phyloP scores from a whole-genome alignment of 1,284 basidiomycete species.

The Pseudomicrostroma phylloplanum region DNA sequence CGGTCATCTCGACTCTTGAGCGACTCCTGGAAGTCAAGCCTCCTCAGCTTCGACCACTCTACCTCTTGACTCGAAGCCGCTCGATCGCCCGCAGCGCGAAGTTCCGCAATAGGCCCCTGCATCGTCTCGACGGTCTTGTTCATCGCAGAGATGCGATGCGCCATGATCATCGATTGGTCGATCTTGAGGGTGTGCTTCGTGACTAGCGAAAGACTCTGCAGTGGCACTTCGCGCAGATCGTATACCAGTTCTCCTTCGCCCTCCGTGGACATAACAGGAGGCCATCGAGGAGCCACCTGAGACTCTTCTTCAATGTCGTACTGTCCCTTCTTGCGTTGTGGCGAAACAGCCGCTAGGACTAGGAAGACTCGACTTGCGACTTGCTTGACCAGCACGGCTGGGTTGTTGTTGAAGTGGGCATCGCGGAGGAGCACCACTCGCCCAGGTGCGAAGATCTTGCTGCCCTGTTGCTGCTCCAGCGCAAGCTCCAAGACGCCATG shows the following conservation, averaged over 20 bases:
- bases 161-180: constrained; percentile 26
- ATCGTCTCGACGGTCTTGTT: constrained; percentile 28
- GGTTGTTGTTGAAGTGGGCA: constrained; percentile 68
- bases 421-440: constrained; percentile 79
- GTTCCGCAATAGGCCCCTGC: constrained; percentile 1
- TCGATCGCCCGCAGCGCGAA: background rate
- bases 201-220: constrained; percentile 72
- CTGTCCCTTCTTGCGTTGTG: constrained; percentile 56
- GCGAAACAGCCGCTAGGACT: constrained; percentile 64
- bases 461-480: constrained; percentile 61
- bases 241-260: constrained; percentile 62
- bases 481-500: constrained; percentile 64
- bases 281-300: constrained; percentile 59
- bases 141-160: constrained; percentile 63
- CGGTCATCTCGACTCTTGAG: constrained; percentile 61
- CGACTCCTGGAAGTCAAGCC: constrained; percentile 87
- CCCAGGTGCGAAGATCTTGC: constrained; percentile 66
- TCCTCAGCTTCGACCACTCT: constrained; percentile 74
- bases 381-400: constrained; percentile 70
- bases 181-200: constrained; percentile 69
- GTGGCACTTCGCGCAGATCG: constrained; percentile 64
- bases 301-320: constrained; percentile 7
- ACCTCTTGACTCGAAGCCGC: constrained; percentile 32
- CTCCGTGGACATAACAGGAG: constrained; percentile 18
- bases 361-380: constrained; percentile 61